These are phyloP conservation scores for Phytopythium oedochilum DNA, from an alignment of 352 stramenopile species.

Conservation along the genomic window DNA sequence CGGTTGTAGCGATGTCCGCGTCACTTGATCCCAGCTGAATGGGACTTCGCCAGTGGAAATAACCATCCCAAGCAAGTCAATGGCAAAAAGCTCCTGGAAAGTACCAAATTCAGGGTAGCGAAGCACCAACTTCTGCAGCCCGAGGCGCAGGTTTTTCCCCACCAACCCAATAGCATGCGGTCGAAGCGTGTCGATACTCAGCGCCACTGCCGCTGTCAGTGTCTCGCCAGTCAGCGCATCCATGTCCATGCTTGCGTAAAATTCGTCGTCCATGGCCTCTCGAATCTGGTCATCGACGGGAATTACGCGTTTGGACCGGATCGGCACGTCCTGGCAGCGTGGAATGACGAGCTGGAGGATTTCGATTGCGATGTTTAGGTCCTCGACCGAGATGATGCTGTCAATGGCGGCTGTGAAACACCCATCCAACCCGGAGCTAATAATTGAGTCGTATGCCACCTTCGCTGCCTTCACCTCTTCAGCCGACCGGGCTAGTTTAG, in stretches of 20 bases:
- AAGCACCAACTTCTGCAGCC: conserved; percentile 54
- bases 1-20: conserved; percentile 25
- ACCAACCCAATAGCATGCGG: conserved; percentile 21
- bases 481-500: conserved; percentile 6
- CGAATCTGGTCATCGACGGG: neutral
- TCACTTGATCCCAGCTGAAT: conserved; percentile 59
- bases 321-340: conserved; percentile 20
- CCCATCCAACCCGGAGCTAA: conserved; percentile 33
- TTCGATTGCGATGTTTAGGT: conserved; percentile 44
- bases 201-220: conserved; percentile 10
- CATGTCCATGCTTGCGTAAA: conserved; percentile 41
- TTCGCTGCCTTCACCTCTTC: conserved; percentile 22
- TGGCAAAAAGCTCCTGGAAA: conserved; percentile 54
- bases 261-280: conserved; percentile 26
- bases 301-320: conserved; percentile 14
- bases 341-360: conserved; percentile 48
- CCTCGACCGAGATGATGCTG: conserved; percentile 19
- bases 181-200: conserved; percentile 18
- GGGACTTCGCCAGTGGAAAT: conserved; percentile 52
- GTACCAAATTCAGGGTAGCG: conserved; percentile 29
- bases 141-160: conserved; percentile 27
- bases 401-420: conserved; percentile 40
- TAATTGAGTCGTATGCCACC: conserved; percentile 33
- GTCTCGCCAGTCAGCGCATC: conserved; percentile 14
- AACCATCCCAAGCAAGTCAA: conserved; percentile 62